Evolutionary conservation across 2,329 filamentous ascomycete species (phyloP).

Genomic region (Pseudogymnoascus sp.): DNA sequence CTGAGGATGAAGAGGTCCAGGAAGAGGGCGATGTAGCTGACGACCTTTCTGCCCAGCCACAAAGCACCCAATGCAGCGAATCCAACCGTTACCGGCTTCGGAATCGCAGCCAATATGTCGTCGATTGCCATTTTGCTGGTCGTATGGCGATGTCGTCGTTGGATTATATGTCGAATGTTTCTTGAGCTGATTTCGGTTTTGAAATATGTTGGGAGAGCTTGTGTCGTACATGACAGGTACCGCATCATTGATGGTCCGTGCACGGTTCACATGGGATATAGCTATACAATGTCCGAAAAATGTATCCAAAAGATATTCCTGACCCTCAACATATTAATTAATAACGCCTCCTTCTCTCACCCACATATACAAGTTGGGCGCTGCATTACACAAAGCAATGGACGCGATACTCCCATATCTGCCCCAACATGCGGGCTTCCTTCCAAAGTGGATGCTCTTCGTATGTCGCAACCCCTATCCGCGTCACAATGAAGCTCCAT

Average conservation of each 20-base stretch:
- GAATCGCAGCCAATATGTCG: constrained; percentile 31
- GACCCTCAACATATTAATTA: not conserved
- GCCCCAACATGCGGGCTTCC: constrained; percentile 35
- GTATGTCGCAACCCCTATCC: constrained; percentile 32
- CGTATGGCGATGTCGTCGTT: not conserved
- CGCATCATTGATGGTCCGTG: constrained; percentile 1
- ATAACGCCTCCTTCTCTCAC: not conserved
- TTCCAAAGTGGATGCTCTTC: constrained; percentile 58
- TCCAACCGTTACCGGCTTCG: constrained; percentile 32
- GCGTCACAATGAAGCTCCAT: not conserved
- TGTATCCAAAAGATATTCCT: not conserved
- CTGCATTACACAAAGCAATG: not conserved
- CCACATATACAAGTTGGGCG: not conserved
- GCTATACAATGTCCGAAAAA: not conserved
- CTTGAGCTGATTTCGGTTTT: not conserved
- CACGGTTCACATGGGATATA: not conserved
- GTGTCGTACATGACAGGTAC: not conserved
- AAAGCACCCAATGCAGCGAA: constrained; percentile 48
- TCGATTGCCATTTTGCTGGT: constrained; percentile 17
- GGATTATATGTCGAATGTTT: not conserved
- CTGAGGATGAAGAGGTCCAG: constrained; percentile 60
- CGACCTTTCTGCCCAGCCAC: constrained; percentile 45
- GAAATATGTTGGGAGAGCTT: constrained; percentile 2
- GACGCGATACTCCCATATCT: not conserved
- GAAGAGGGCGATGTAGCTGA: constrained; percentile 52